A percentile compares a stretch with the other conserved stretches of the same genome.
phyloP scores from a whole-genome alignment of 768 basidiomycete species.

The Hypholoma sublateritium region DNA sequence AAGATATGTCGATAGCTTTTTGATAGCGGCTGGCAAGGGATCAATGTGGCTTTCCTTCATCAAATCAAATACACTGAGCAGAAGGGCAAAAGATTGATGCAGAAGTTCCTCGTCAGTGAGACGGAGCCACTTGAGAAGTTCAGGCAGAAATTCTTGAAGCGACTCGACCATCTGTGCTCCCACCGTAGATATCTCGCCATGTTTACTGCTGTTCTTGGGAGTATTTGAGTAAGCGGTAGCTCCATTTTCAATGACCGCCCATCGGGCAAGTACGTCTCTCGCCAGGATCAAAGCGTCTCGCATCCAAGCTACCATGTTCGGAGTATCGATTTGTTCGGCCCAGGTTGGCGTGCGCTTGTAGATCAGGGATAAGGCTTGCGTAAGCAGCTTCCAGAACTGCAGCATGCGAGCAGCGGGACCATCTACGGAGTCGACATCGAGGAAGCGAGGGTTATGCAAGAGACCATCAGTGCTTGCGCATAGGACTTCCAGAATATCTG shows the following conservation, averaged over 20 bases:
- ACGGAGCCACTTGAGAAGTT: conserved; percentile 85
- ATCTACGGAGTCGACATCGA: conserved; percentile 40
- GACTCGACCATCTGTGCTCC: conserved; percentile 77
- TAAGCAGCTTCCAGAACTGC: conserved; percentile 82
- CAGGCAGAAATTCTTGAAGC: conserved; percentile 76
- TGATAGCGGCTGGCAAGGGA: conserved; percentile 56
- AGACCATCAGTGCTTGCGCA: conserved; percentile 74
- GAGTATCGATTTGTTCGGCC: conserved; percentile 77
- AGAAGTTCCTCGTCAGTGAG: conserved; percentile 91
- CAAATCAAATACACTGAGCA: conserved; percentile 76
- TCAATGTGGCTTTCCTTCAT: conserved; percentile 63
- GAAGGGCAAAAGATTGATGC: conserved; percentile 82
- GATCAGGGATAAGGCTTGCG: conserved; percentile 74
- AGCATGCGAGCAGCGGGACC: conserved; percentile 57
- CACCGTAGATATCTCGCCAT: conserved; percentile 51
- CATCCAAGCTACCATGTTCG: conserved; percentile 96
- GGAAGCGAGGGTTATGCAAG: conserved; percentile 54
- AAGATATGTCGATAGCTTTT: conserved; percentile 66
- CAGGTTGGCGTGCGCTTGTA: conserved; percentile 84
- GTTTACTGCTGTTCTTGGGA: conserved; percentile 22
- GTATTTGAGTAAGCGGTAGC: conserved; percentile 33
- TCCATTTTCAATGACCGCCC: conserved; percentile 76
- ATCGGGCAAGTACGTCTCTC: conserved; percentile 78
- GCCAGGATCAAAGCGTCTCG: conserved; percentile 95
- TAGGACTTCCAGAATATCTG: conserved; percentile 88